Evolutionary conservation across 2,329 filamentous ascomycete genomes (phyloP).

Genomic region (Colletotrichum noveboracense): DNA sequence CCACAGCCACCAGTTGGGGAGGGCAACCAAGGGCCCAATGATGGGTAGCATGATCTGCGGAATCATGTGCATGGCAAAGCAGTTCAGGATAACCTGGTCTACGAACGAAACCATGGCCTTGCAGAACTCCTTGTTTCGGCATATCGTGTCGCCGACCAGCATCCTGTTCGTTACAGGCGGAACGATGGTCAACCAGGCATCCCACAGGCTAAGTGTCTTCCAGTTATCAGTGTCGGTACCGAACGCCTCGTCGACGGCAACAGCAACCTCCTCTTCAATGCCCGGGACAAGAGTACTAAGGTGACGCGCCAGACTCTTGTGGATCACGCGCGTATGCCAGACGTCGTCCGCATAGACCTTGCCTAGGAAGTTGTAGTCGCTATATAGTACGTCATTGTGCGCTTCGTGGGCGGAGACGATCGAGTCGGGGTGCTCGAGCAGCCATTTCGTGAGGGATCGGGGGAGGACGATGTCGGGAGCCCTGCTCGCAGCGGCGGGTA

Average conservation of each 20-base stretch:
- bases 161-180: slow-evolving; percentile 49
- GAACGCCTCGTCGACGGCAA: slow-evolving; percentile 39
- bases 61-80: slow-evolving; percentile 49
- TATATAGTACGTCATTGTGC: slow-evolving; percentile 42
- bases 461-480: slow-evolving; percentile 51
- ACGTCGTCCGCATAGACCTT: slow-evolving; percentile 34
- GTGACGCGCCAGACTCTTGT: slow-evolving; percentile 48
- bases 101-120: slow-evolving; percentile 54
- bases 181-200: slow-evolving; percentile 46
- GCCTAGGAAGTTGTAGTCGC: slow-evolving; percentile 48
- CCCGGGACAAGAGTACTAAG: slow-evolving; percentile 41
- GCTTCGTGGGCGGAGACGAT: slow-evolving; percentile 45
- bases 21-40: slow-evolving; percentile 47
- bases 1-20: slow-evolving; percentile 54
- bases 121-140: slow-evolving; percentile 50
- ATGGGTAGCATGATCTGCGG: slow-evolving; percentile 55
- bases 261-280: slow-evolving; percentile 44
- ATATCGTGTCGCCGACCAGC: slow-evolving; percentile 41
- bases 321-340: slow-evolving; percentile 46
- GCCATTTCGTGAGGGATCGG: slow-evolving; percentile 46
- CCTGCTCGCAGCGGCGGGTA: slow-evolving; percentile 44
- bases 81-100: slow-evolving; percentile 50
- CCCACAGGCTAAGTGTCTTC: slow-evolving; percentile 48
- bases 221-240: slow-evolving; percentile 39
- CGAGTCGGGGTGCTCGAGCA: slow-evolving; percentile 51